These are phyloP conservation scores for Posidonia oceanica DNA, from an alignment of 116 monocot species.

Conservation along the genomic window DNA sequence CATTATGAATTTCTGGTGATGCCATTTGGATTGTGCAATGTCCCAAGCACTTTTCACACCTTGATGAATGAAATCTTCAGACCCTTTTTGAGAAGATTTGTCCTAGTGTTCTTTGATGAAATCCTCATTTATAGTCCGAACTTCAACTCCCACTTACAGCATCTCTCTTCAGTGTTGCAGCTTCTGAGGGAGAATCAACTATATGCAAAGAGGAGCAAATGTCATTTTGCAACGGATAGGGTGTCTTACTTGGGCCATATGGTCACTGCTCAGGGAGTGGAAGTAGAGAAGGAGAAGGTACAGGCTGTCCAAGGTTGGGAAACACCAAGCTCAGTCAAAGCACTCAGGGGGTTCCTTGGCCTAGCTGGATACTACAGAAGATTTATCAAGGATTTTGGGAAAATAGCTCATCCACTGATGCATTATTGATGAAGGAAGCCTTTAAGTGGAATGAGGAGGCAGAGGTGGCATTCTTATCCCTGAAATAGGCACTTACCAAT, in stretches of 20 bases:
- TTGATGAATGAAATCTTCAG: slow-evolving; percentile 1
- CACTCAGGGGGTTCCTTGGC: background rate
- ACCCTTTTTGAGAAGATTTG: background rate
- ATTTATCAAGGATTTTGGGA: background rate
- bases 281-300: too few relatives aligned
- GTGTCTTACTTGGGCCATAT: too few relatives aligned
- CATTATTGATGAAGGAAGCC: background rate
- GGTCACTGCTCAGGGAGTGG: too few relatives aligned
- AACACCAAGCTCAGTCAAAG: background rate
- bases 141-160: background rate
- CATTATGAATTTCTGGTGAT: background rate
- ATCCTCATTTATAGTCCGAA: background rate
- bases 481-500: slow-evolving; percentile 1
- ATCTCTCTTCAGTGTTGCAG: background rate
- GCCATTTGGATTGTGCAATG: slow-evolving; percentile 8
- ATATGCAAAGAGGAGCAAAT: background rate
- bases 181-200: background rate
- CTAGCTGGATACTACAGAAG: background rate
- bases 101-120: slow-evolving; percentile 12
- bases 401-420: background rate
- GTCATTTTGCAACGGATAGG: background rate
- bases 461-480: background rate
- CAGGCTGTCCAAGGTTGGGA: too few relatives aligned
- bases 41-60: background rate
- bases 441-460: background rate